Base-by-base conservation (phyloP, 352 stramenopile species). In the Pythium sukuiense region DNA sequence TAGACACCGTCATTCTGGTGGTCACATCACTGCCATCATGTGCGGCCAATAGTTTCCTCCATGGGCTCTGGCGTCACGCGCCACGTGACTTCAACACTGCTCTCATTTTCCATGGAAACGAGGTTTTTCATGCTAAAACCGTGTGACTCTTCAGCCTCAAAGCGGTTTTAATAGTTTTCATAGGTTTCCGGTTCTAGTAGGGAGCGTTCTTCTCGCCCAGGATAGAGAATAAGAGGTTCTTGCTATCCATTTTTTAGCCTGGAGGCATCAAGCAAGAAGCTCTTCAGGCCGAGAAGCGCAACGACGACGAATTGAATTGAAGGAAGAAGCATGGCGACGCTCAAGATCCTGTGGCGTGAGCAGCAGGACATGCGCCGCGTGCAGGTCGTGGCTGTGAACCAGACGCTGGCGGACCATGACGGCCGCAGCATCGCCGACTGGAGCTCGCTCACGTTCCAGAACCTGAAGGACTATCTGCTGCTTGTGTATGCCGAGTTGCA, bases 351-450 rank as follows among this genome's bases (percentile, higher is more conserved):
- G 54, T 92, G 83, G 80, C 74, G 76, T 70, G 85, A 89, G 65
- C 80, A 88, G 76, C 74, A 92, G 71, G 86, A 94, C 72, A 92
- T 94, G 82, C 86, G 86, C 61, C 86, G 86, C 63, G 86, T 94
- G 67, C 81, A 94, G 69, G 78, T 90, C 30, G 57, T 71, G 63
- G 83, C 82, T 9, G 84, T 86, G 50, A 85, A 87, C 68, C 73
- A 88, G 70, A 59, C 82, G 48, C 79, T 93, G 29, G 53, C 61
- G 57, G 71, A 76, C 52, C 68, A 75, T 30, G 77, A 90, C 62
- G 69, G 76, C 62, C 81, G 84, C 63, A 27, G 45, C 13, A 53
- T 76, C 39, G 18, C 53, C 41, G 63, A 72, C 73, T 50, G 39
- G 20, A 63, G 74, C 56, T 50, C 58, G 59, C 68, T 94, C 58